These are phyloP conservation scores for Luffa aegyptiaca DNA, from an alignment of 306 rosid genomes.

Conservation along the genomic window DNA sequence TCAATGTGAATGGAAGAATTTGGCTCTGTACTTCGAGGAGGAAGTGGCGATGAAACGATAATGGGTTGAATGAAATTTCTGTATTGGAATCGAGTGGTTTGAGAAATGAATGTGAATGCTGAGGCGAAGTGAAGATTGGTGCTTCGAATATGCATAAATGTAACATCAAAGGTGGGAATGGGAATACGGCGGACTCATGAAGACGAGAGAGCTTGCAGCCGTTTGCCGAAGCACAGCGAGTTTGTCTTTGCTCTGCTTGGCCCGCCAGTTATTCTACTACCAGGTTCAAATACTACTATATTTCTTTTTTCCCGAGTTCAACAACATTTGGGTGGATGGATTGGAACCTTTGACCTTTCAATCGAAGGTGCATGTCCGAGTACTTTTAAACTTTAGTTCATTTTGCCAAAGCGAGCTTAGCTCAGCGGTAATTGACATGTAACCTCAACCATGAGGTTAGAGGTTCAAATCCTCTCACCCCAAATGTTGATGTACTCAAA, in stretches of 20 bases:
- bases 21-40: not conserved
- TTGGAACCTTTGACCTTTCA: too few species aligned
- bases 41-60: not conserved
- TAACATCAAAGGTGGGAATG: not conserved
- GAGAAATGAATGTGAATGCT: not conserved
- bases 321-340: too few species aligned
- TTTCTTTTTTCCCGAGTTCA: too few species aligned
- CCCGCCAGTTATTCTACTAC: too few species aligned
- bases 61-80: not conserved
- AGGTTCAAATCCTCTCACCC: too few species aligned
- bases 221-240: not conserved
- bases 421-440: too few species aligned
- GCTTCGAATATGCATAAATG: not conserved
- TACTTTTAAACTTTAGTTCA: too few species aligned
- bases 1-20: slow-evolving; percentile 17
- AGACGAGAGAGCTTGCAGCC: not conserved
- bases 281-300: too few species aligned
- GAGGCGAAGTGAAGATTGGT: not conserved
- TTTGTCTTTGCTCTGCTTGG: not conserved
- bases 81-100: not conserved
- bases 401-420: too few species aligned
- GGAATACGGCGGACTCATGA: not conserved
- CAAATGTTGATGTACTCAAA: too few species aligned
- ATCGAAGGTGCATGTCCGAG: too few species aligned
- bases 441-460: too few species aligned